Evolutionary conservation across 202 grass and related monocot genomes (phyloP).

Genomic region (Bolboschoenoplectus hybrid): DNA sequence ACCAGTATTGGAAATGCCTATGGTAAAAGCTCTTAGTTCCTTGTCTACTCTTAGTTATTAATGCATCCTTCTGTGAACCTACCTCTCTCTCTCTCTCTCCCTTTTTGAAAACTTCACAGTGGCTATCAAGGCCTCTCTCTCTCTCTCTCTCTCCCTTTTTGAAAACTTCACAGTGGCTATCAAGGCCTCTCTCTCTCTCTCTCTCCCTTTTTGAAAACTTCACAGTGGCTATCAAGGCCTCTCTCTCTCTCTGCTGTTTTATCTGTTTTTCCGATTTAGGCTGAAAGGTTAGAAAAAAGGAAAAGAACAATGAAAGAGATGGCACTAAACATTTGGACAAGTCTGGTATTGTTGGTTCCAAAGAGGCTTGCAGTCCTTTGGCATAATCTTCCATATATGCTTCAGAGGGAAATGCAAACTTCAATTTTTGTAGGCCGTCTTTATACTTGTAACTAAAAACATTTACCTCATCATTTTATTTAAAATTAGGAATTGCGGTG

Average conservation of each 20-base stretch:
- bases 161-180: too few species aligned
- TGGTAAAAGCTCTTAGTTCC: conserved; percentile 39
- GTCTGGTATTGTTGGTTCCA: conserved; percentile 8
- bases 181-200: neutral
- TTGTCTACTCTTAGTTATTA: neutral
- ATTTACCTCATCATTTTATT: neutral
- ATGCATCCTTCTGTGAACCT: neutral
- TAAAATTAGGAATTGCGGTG: conserved; percentile 19
- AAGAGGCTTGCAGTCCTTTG: neutral
- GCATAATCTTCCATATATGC: neutral
- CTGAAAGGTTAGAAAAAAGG: neutral
- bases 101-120: too few species aligned
- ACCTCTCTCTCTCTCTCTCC: neutral
- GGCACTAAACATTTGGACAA: neutral
- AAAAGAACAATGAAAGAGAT: neutral
- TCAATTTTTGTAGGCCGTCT: neutral
- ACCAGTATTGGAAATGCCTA: conserved; percentile 80
- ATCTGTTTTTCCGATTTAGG: neutral
- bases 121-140: too few species aligned
- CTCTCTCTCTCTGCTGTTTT: neutral
- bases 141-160: too few species aligned
- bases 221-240: too few species aligned
- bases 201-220: too few species aligned
- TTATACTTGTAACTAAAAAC: neutral
- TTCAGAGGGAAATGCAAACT: neutral